These are phyloP conservation scores for Annona cherimola DNA, from an alignment of 164 flowering plant species.

Conservation along the genomic window DNA sequence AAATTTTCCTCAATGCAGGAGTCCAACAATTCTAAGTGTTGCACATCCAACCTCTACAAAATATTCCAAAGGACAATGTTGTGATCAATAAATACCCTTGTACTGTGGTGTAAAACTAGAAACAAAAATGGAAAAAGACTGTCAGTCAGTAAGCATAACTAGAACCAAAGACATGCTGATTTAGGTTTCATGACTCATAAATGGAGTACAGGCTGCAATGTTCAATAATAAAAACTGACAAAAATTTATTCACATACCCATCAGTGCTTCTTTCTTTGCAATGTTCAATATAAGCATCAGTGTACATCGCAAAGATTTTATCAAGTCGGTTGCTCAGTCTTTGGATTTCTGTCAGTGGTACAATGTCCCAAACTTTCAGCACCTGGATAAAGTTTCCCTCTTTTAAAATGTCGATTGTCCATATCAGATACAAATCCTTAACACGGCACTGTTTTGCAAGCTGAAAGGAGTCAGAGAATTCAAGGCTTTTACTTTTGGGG, in stretches of 20 bases:
- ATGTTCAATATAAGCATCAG: constrained; percentile 32
- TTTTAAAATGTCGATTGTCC: constrained; percentile 34
- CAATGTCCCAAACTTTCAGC: constrained; percentile 63
- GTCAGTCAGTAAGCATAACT: no score
- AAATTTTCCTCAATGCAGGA: no score
- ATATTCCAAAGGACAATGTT: no score
- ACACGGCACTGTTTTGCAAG: constrained; percentile 28
- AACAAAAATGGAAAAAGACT: no score
- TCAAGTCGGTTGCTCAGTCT: constrained; percentile 35
- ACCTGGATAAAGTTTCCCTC: constrained; percentile 23
- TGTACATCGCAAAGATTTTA: constrained; percentile 11
- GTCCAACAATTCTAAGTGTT: no score
- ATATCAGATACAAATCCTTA: constrained; percentile 21
- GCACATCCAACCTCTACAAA: no score
- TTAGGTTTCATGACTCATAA: no score
- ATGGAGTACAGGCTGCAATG: neutral
- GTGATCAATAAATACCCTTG: no score
- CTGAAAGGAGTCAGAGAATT: constrained; percentile 16
- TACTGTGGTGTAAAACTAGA: no score
- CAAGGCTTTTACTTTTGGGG: constrained; percentile 5
- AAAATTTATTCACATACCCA: constrained; percentile 41
- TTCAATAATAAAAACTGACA: neutral
- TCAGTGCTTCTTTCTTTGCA: constrained; percentile 47
- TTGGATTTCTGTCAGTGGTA: constrained; percentile 49
- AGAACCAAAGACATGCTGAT: no score